Base-by-base conservation (phyloP, 257 asterid species). In the Solanum okadae region DNA sequence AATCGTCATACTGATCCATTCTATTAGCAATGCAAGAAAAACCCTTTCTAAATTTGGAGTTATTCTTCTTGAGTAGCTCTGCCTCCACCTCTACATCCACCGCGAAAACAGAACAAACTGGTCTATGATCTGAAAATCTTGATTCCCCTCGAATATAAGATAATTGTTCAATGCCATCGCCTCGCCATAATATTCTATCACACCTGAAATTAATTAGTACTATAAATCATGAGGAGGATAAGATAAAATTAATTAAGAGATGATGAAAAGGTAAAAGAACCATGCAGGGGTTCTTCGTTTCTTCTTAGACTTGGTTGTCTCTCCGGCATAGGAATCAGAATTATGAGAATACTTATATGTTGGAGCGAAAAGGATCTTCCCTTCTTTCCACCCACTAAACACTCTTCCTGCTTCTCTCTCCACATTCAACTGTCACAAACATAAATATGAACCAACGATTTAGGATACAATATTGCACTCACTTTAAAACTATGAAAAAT, bases 231-330 rank as follows among this genome's bases (percentile, higher is more conserved):
- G 6, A 76, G 46, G 34, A 37, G 27, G 56, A 18, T 52, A 18
- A 75, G 15, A 75, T 73, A 35, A 18, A 31, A 6, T 68, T 27
- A 70, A 42, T 11, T 42, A 40, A 40, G 46, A 71, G 40, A 31
- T 52, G 63, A 52, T 52, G 63, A 52, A 52, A 52, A 52, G 63
- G 63, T 52, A 52, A 52, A 6, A 52, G 63, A 52, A 59, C 99
- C 99, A 97, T 75, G 99, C 98, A 8, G 99, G 99, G 5, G 98
- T 97, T 81, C 99, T 93, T 18, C 99, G 90, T 90, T 96, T 97
- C 86, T 91, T 96, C 95, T 94, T 97, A 31, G 98, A 95, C 77
- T 95, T 97, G 6, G 90, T 90, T 0, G 94, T 95, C 88, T 94
- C 96, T 76, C 98, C 98, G 0, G 98, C 96, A 33, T 96, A 96